These are phyloP conservation scores for Pseudozyma flocculosa DNA, from an alignment of 1,284 basidiomycete genomes.

Conservation along the genomic window DNA sequence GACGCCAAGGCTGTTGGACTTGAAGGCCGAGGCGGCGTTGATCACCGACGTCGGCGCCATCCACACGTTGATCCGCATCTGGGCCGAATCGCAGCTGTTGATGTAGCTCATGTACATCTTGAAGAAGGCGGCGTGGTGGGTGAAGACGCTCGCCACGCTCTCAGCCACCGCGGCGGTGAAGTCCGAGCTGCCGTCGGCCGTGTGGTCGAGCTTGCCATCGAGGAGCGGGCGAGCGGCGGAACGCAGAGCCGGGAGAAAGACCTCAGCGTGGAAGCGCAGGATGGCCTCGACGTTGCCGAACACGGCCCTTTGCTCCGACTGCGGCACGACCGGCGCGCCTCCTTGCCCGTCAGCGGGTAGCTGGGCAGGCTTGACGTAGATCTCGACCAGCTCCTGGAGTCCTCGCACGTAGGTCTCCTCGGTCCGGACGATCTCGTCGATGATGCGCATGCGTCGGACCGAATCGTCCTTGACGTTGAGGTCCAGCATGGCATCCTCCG, in stretches of 20 bases:
- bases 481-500: neutral
- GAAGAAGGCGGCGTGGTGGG: slow-evolving; percentile 50
- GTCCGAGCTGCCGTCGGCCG: slow-evolving; percentile 59
- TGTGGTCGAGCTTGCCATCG: slow-evolving; percentile 7
- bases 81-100: slow-evolving; percentile 52
- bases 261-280: slow-evolving; percentile 86
- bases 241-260: slow-evolving; percentile 85
- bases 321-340: slow-evolving; percentile 77
- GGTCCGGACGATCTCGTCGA: slow-evolving; percentile 67
- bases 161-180: slow-evolving; percentile 75
- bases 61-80: slow-evolving; percentile 28
- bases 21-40: slow-evolving; percentile 29
- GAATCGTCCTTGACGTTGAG: slow-evolving; percentile 51
- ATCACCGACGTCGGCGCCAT: slow-evolving; percentile 17
- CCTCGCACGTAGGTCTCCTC: slow-evolving; percentile 93
- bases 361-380: slow-evolving; percentile 87
- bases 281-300: slow-evolving; percentile 89
- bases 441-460: slow-evolving; percentile 48
- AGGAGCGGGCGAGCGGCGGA: slow-evolving; percentile 60
- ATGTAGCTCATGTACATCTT: slow-evolving; percentile 56
- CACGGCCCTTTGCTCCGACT: slow-evolving; percentile 81
- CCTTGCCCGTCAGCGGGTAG: slow-evolving; percentile 62
- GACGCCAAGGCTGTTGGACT: slow-evolving; percentile 12
- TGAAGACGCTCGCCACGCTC: slow-evolving; percentile 82
- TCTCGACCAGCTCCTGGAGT: slow-evolving; percentile 86